Evolutionary conservation across 345 rosid species (phyloP).

Genomic region (Balakata baccata): DNA sequence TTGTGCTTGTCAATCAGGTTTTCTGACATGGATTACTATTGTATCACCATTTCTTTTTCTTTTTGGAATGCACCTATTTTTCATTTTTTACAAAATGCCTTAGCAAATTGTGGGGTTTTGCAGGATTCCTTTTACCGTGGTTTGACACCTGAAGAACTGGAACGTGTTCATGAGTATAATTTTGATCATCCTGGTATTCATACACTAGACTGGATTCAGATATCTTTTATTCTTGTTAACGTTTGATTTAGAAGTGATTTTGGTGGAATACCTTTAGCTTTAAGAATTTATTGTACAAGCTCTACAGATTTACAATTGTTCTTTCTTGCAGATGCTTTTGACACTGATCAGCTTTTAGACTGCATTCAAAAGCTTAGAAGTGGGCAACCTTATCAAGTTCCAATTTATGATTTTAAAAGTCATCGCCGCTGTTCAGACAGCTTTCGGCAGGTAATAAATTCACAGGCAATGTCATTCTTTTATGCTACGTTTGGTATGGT

Average conservation of each 20-base stretch:
- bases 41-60: not conserved
- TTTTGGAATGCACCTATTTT: not conserved
- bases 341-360: conserved; percentile 93
- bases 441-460: conserved; percentile 72
- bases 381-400: conserved; percentile 82
- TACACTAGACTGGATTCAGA: not conserved
- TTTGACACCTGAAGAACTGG: conserved; percentile 67
- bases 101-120: conserved; percentile 8
- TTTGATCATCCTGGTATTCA: conserved; percentile 93
- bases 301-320: not conserved
- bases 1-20: conserved; percentile 94
- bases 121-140: conserved; percentile 98
- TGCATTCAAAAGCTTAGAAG: conserved; percentile 66
- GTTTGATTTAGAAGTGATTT: not conserved
- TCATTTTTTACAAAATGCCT: not conserved
- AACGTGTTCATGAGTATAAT: conserved; percentile 88
- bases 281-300: not conserved
- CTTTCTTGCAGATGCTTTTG: conserved; percentile 74
- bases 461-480: not conserved
- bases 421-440: conserved; percentile 79
- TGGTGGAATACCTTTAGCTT: not conserved
- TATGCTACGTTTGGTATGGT: not conserved
- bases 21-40: not conserved
- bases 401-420: conserved; percentile 85
- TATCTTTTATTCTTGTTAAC: not conserved